phyloP scores from a whole-genome alignment of 2,329 filamentous ascomycete genomes.

The Aspergillus sp. region DNA sequence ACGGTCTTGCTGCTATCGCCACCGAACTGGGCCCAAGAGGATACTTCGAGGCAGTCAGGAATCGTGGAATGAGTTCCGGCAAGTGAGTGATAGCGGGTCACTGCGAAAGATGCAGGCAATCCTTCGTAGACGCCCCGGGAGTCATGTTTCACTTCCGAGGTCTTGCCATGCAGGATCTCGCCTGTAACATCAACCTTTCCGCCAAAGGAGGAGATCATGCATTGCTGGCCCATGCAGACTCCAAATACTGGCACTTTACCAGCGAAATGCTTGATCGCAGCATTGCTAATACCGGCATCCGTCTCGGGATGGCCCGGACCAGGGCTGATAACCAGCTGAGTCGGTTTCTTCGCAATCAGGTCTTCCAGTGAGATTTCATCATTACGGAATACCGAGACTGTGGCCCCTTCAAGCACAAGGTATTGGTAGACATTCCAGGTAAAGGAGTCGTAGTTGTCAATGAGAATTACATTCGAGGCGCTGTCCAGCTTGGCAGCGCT shows the following conservation, averaged over 20 bases:
- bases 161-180: slow-evolving; percentile 96
- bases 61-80: slow-evolving; percentile 86
- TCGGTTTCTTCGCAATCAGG: slow-evolving; percentile 76
- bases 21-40: slow-evolving; percentile 75
- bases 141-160: slow-evolving; percentile 84
- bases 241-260: slow-evolving; percentile 94
- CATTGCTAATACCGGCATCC: slow-evolving; percentile 90
- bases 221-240: slow-evolving; percentile 99
- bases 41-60: slow-evolving; percentile 79
- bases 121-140: slow-evolving; percentile 83
- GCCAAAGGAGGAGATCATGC: slow-evolving; percentile 90
- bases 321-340: slow-evolving; percentile 90
- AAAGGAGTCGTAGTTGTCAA: slow-evolving; percentile 99
- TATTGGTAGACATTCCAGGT: slow-evolving; percentile 99
- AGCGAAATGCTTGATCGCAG: slow-evolving; percentile 83
- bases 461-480: slow-evolving; percentile 86
- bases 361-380: slow-evolving; percentile 85
- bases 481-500: slow-evolving; percentile 68
- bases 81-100: slow-evolving; percentile 94
- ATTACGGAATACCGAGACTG: slow-evolving; percentile 84
- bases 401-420: slow-evolving; percentile 89
- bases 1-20: slow-evolving; percentile 72
- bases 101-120: slow-evolving; percentile 74
- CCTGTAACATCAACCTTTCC: slow-evolving; percentile 88
- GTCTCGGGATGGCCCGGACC: slow-evolving; percentile 88